Conservation (phyloP, 495 filamentous ascomycete genomes). For the Margaritispora aquatica region DNA sequence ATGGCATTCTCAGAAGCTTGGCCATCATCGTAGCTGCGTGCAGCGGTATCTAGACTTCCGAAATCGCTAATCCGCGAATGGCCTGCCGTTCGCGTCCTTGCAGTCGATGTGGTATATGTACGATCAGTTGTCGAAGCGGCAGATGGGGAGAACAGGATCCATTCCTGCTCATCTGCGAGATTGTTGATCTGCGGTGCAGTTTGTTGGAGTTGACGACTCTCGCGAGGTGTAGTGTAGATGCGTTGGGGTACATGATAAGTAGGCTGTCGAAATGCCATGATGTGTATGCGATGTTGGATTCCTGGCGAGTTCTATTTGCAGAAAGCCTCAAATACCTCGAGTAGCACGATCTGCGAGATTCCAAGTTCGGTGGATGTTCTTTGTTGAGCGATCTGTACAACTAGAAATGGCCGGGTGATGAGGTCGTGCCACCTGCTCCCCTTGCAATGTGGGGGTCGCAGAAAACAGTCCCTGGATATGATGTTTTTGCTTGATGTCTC, state of each 20-base stretch:
- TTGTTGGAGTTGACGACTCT: slow-evolving; percentile 22
- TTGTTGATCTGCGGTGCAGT: slow-evolving; percentile 5
- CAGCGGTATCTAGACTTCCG: slow-evolving; percentile 69
- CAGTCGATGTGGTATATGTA: slow-evolving; percentile 66
- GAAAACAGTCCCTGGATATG: not conserved
- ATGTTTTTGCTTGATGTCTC: not conserved
- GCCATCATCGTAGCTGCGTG: slow-evolving; percentile 39
- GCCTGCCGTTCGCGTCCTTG: slow-evolving; percentile 52
- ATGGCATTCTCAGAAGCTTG: slow-evolving; percentile 39
- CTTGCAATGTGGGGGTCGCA: not conserved
- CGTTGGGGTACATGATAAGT: slow-evolving; percentile 55
- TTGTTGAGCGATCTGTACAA: not conserved
- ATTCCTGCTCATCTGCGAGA: slow-evolving; percentile 76
- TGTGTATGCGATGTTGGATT: not conserved
- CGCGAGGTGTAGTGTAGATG: slow-evolving; percentile 24
- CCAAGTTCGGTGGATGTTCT: not conserved
- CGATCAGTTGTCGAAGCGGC: slow-evolving; percentile 55
- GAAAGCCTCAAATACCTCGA: not conserved
- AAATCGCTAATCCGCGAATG: slow-evolving; percentile 77
- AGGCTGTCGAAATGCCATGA: slow-evolving; percentile 83
- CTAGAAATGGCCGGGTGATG: not conserved
- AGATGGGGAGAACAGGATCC: slow-evolving; percentile 88
- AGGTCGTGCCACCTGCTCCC: not conserved
- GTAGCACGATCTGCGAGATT: not conserved
- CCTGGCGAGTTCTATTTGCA: not conserved